Evolutionary conservation across 805 yeast species (phyloP).

Genomic region (Kregervanrija delftensis): DNA sequence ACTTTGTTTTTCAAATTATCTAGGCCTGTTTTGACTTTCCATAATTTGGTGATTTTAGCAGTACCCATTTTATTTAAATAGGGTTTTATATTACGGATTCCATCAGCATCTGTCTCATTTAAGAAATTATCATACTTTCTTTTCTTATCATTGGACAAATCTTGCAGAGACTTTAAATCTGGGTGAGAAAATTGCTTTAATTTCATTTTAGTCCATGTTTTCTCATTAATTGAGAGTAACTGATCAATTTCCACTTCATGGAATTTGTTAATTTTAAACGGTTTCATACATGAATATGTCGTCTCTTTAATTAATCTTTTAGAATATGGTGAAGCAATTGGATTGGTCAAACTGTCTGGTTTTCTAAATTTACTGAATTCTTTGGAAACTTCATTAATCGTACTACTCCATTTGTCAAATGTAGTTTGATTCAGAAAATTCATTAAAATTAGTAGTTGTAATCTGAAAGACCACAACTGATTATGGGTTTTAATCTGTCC

Average conservation of each 20-base stretch:
- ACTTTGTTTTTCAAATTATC: slow-evolving; percentile 9
- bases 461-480: slow-evolving; percentile 12
- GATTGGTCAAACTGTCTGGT: slow-evolving; percentile 15
- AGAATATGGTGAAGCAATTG: slow-evolving; percentile 1
- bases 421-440: slow-evolving; percentile 16
- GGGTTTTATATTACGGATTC: slow-evolving; percentile 12
- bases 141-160: slow-evolving; percentile 14
- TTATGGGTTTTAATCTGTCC: slow-evolving; percentile 14
- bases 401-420: slow-evolving; percentile 14
- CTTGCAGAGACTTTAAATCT: slow-evolving; percentile 9
- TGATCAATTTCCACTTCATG: slow-evolving; percentile 7
- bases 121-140: slow-evolving; percentile 20
- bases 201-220: slow-evolving; percentile 24
- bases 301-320: slow-evolving; percentile 1
- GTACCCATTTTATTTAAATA: slow-evolving; percentile 24
- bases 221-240: slow-evolving; percentile 17
- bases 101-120: slow-evolving; percentile 1
- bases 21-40: slow-evolving; percentile 22
- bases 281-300: neutral
- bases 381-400: slow-evolving; percentile 11
- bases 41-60: slow-evolving; percentile 21
- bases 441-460: slow-evolving; percentile 22
- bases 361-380: slow-evolving; percentile 18
- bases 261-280: slow-evolving; percentile 1
- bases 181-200: slow-evolving; percentile 24